Evolutionary conservation across 768 basidiomycete genomes (phyloP).

Genomic region (Lactarius indigo): DNA sequence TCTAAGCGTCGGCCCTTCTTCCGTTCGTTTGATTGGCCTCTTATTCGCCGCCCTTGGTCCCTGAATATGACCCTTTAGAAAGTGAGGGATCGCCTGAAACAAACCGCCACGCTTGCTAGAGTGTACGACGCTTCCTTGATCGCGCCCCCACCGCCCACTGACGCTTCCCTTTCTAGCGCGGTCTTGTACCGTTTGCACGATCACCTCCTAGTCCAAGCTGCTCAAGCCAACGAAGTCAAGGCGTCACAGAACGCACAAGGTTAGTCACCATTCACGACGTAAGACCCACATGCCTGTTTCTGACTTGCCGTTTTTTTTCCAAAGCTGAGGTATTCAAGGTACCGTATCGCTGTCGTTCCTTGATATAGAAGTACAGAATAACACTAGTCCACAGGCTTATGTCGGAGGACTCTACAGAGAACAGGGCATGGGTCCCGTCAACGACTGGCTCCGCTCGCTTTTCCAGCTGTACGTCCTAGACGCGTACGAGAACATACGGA

Average conservation of each 20-base stretch:
- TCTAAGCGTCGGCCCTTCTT: constrained; percentile 17
- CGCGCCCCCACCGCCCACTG: not conserved
- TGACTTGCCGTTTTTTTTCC: not conserved
- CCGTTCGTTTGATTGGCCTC: constrained; percentile 2
- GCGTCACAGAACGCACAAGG: constrained; percentile 17
- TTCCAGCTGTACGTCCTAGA: constrained; percentile 3
- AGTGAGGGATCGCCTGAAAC: constrained; percentile 20
- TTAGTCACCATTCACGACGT: not conserved
- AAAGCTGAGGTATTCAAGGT: constrained; percentile 24
- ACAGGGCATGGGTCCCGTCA: constrained; percentile 14
- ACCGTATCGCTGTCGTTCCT: not conserved
- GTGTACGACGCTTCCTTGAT: not conserved
- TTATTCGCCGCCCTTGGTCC: not conserved
- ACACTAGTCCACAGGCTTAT: constrained; percentile 4
- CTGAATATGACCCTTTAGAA: constrained; percentile 1
- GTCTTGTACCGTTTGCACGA: constrained; percentile 15
- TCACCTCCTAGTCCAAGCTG: constrained; percentile 4
- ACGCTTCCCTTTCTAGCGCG: constrained; percentile 8
- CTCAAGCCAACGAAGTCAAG: constrained; percentile 15
- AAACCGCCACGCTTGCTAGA: constrained; percentile 8
- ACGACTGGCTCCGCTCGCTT: constrained; percentile 9
- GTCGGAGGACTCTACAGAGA: constrained; percentile 18
- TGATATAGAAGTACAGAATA: not conserved
- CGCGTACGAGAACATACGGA: constrained; percentile 12
- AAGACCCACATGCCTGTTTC: not conserved